Evolutionary conservation across 2,329 filamentous ascomycete species (phyloP).

Genomic region (Nemania serpens): DNA sequence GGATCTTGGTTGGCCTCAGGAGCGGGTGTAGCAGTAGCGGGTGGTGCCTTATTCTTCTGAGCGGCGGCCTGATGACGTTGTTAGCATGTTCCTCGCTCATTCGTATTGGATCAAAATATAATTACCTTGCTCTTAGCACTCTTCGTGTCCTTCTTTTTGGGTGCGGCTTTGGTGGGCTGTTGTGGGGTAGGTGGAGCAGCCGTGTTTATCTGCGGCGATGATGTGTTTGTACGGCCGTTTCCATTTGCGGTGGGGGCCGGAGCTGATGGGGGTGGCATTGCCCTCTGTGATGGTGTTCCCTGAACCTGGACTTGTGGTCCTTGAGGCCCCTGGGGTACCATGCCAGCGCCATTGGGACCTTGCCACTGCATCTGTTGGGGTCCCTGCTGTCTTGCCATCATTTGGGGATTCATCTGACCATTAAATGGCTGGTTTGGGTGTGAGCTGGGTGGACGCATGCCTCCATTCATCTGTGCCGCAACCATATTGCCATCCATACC

Average conservation of each 20-base stretch:
- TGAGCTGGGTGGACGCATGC: conserved; percentile 71
- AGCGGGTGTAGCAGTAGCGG: conserved; percentile 59
- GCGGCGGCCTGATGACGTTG: conserved; percentile 52
- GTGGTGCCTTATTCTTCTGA: conserved; percentile 65
- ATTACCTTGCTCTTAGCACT: conserved; percentile 70
- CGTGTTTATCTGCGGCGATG: conserved; percentile 66
- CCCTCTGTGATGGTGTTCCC: conserved; percentile 73
- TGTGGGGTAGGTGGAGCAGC: conserved; percentile 77
- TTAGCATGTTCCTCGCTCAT: conserved; percentile 35
- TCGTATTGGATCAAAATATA: conserved; percentile 43
- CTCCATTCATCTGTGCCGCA: conserved; percentile 62
- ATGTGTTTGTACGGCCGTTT: conserved; percentile 57
- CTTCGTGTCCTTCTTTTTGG: conserved; percentile 77
- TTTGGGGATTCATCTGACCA: conserved; percentile 64
- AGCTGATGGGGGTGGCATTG: conserved; percentile 70
- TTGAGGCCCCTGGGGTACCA: conserved; percentile 47
- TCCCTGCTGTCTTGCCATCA: conserved; percentile 54
- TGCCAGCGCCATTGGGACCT: conserved; percentile 49
- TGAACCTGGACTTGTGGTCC: conserved; percentile 59
- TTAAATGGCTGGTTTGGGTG: conserved; percentile 61
- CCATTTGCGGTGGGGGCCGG: conserved; percentile 52
- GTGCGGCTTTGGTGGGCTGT: conserved; percentile 72
- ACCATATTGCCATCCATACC: conserved; percentile 60
- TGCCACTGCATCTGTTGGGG: conserved; percentile 56
- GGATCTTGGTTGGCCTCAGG: conserved; percentile 60